These are phyloP conservation scores for Beauveria rudraprayagi DNA, from an alignment of 2,329 filamentous ascomycete species.

Conservation along the genomic window DNA sequence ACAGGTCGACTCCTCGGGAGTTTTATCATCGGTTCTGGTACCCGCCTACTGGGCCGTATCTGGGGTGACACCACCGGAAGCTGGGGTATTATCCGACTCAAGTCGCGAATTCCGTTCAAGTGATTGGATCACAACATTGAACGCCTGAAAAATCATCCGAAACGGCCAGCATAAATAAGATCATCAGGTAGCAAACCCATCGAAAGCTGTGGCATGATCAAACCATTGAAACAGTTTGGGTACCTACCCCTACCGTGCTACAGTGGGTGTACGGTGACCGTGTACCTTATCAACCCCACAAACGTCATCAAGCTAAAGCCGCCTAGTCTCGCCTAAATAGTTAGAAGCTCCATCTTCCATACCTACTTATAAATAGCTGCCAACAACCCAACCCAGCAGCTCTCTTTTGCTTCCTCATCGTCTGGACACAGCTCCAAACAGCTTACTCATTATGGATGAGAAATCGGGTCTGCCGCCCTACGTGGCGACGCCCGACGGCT, in stretches of 20 bases:
- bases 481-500: slow-evolving; percentile 11
- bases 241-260: too few relatives aligned
- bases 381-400: background rate
- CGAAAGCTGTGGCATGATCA: too few relatives aligned
- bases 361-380: background rate
- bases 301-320: background rate
- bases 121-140: background rate
- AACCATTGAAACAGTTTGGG: too few relatives aligned
- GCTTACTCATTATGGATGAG: slow-evolving; percentile 10
- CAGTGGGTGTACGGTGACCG: too few relatives aligned
- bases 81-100: too few relatives aligned
- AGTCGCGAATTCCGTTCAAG: too few relatives aligned
- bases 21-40: slow-evolving; percentile 2
- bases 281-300: background rate
- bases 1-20: background rate
- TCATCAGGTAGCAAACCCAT: background rate
- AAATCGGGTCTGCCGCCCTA: slow-evolving; percentile 13
- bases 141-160: too few relatives aligned
- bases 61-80: background rate
- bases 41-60: background rate
- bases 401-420: background rate
- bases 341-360: background rate
- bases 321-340: too few relatives aligned
- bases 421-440: background rate
- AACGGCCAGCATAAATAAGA: too few relatives aligned